phyloP scores from a whole-genome alignment of 2,329 filamentous ascomycete species.

The Fusarium sp. region DNA sequence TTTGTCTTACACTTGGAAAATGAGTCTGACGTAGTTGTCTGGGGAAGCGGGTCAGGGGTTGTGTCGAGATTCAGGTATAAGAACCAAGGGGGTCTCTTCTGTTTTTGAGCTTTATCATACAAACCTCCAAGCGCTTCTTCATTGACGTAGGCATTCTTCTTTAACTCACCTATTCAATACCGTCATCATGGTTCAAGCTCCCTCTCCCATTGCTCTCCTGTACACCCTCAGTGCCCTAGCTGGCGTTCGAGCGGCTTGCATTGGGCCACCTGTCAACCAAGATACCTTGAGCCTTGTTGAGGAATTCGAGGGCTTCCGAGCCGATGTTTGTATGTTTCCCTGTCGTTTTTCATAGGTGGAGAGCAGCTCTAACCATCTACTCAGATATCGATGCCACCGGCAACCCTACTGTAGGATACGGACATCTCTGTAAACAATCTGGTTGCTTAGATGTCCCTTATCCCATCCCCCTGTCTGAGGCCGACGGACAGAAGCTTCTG shows the following conservation, averaged over 20 bases:
- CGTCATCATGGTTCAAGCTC: conserved; percentile 11
- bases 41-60: background rate
- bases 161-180: no score
- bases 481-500: conserved; percentile 56
- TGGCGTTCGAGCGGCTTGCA: conserved; percentile 24
- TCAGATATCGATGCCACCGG: conserved; percentile 56
- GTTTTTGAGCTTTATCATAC: no score
- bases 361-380: background rate
- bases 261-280: conserved; percentile 25
- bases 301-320: conserved; percentile 20
- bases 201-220: background rate
- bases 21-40: conserved; percentile 1
- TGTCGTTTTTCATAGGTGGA: background rate
- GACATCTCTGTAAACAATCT: conserved; percentile 58
- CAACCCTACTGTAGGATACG: conserved; percentile 63
- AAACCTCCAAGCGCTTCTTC: no score
- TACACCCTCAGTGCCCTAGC: conserved; percentile 8
- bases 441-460: conserved; percentile 61
- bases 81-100: no score
- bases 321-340: conserved; percentile 17
- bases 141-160: no score
- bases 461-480: conserved; percentile 57
- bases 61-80: conserved; percentile 1
- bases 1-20: background rate
- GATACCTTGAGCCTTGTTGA: conserved; percentile 18